These are phyloP conservation scores for Penicillium sp. DNA, from an alignment of 2,329 filamentous ascomycete species.

Conservation along the genomic window DNA sequence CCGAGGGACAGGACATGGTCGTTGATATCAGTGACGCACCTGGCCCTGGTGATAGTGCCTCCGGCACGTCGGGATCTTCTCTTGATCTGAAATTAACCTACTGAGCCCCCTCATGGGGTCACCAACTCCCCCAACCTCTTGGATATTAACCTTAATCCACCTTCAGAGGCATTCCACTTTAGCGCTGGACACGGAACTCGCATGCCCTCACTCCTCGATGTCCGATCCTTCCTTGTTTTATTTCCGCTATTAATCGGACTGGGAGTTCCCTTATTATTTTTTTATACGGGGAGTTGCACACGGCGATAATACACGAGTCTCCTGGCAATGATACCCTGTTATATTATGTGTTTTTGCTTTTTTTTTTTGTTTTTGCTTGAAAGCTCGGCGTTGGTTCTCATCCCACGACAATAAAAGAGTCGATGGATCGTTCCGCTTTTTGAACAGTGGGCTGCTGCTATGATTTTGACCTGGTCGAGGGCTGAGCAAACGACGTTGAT, in stretches of 20 bases:
- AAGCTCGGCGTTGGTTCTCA: slow-evolving; percentile 25
- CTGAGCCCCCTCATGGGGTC: not conserved
- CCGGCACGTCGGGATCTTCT: slow-evolving; percentile 25
- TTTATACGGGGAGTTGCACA: slow-evolving; percentile 34
- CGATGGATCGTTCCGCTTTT: slow-evolving; percentile 17
- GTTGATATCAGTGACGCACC: slow-evolving; percentile 64
- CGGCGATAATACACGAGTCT: slow-evolving; percentile 46
- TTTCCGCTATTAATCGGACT: not conserved
- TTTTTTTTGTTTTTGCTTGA: slow-evolving; percentile 6
- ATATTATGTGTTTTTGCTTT: slow-evolving; percentile 20
- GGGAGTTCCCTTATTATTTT: slow-evolving; percentile 7
- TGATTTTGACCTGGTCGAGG: slow-evolving; percentile 15
- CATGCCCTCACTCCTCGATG: not conserved
- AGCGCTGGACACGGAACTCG: not conserved
- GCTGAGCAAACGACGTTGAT: slow-evolving; percentile 25
- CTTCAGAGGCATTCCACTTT: not conserved
- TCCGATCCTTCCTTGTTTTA: not conserved
- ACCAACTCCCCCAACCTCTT: no score
- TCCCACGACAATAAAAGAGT: slow-evolving; percentile 27
- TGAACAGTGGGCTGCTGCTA: slow-evolving; percentile 10
- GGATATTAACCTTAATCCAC: not conserved
- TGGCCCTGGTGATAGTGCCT: slow-evolving; percentile 4
- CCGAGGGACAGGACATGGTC: slow-evolving; percentile 88
- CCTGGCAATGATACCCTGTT: slow-evolving; percentile 44
- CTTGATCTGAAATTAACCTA: slow-evolving; percentile 57